Base-by-base conservation (phyloP, 192 early-diverging fungal species). In the Mortierella alpina region DNA sequence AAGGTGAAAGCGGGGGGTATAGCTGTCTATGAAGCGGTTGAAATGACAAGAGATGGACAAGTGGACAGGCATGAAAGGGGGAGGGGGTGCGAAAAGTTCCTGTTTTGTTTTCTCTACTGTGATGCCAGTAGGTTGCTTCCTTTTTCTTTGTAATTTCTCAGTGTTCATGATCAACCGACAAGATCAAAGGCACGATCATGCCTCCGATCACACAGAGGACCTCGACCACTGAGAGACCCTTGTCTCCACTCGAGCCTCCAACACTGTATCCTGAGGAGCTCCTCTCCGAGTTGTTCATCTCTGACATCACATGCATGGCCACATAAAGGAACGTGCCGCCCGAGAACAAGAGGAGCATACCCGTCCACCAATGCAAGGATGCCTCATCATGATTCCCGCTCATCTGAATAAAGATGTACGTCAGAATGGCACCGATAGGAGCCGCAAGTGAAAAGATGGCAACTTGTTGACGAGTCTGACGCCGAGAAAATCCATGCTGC, bases 251-350 rank as follows among this genome's bases (percentile, higher is more conserved):
- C 40, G 62, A 50, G 47, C 75, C 69, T 15, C 77, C 77, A 59
- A 80, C 70, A 56, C 23, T 71, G 44, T 80, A 72, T 41, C 76
- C 76, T 40, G 57, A 59, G 2, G 61, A 59, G 14, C 64, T 56
- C 45, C 18, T 54, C 11, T 80, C 77, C 13, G 70, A 17, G 51
- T 73, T 84, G 40, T 83, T 85, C 62, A 88, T 82, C 70, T 90
- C 86, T 52, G 85, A 79, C 77, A 90, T 77, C 15, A 88, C 86
- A 84, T 90, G 88, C 82, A 96, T 95, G 0, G 97, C 95, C 7
- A 97, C 97, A 72, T 99, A 99, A 31, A 97, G 81, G 74, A 99
- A 95, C 0, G 92, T 93, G 15, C 93, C 92, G 0, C 95, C 97
- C 11, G 95, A 97, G 70, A 97, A 99, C 48, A 99, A 71, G 18